Conservation (phyloP, 192 early-diverging fungal genomes). For the Polychytrium aggregatum region DNA sequence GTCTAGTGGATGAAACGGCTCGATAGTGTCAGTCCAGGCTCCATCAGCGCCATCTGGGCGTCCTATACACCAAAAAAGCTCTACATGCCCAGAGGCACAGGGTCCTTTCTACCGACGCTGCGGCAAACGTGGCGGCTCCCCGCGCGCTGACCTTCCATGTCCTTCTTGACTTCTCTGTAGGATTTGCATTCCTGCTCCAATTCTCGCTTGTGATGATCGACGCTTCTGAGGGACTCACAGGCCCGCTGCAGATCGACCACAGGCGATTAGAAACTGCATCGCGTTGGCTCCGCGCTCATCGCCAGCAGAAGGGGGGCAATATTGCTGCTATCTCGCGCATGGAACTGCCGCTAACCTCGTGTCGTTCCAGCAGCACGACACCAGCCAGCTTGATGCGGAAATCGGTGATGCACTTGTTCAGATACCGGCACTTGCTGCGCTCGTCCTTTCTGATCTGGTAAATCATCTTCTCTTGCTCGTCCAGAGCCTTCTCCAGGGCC, state of each 20-base stretch:
- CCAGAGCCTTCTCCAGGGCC: conserved; percentile 26
- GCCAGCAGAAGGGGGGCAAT: no score
- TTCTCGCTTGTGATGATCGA: conserved; percentile 15
- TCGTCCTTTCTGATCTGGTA: conserved; percentile 30
- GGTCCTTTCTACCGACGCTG: no score
- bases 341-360: no score
- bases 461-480: conserved; percentile 26
- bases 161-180: conserved; percentile 5
- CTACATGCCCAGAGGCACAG: no score
- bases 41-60: no score
- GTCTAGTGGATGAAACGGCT: conserved; percentile 7
- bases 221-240: conserved; percentile 11
- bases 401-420: conserved; percentile 26
- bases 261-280: no score
- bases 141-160: conserved; percentile 4
- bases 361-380: conserved; percentile 18
- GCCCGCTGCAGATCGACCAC: conserved; percentile 16
- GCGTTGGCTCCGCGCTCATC: no score
- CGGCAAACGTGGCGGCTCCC: no score
- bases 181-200: conserved; percentile 6
- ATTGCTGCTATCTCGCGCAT: no score
- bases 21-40: no score
- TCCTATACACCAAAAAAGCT: no score
- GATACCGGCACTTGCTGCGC: conserved; percentile 12
- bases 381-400: conserved; percentile 24